A percentile compares a stretch with the other conserved stretches of the same genome.
Conservation (phyloP, 2,329 filamentous ascomycete species). For the Colletotrichum godetiae region DNA sequence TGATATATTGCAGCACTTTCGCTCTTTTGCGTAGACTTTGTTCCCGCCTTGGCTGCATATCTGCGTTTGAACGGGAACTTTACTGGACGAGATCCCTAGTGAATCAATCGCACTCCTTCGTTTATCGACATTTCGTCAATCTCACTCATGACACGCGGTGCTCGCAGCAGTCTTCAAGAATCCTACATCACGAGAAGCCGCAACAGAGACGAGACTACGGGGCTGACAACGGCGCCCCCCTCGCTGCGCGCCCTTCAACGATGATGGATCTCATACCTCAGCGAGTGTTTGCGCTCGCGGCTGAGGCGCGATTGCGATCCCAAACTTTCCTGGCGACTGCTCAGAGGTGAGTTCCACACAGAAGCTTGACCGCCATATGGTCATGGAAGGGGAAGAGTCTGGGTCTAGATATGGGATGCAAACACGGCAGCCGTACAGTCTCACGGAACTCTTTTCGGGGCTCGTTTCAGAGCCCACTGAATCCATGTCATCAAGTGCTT, state of each 20-base stretch:
- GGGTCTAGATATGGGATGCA: background rate
- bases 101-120: background rate
- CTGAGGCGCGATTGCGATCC: slow-evolving; percentile 1
- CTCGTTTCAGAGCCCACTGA: background rate
- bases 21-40: background rate
- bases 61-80: background rate
- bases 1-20: background rate
- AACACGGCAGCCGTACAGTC: background rate
- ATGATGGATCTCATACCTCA: slow-evolving; percentile 20
- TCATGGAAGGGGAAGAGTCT: background rate
- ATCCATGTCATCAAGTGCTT: background rate
- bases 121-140: background rate
- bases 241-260: background rate
- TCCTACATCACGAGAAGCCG: background rate
- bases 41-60: background rate
- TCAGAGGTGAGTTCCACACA: slow-evolving; percentile 14
- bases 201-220: background rate
- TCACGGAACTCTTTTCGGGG: background rate
- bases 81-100: background rate
- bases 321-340: slow-evolving; percentile 7
- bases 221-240: background rate
- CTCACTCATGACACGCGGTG: slow-evolving; percentile 19
- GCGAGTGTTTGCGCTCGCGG: slow-evolving; percentile 25
- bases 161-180: background rate
- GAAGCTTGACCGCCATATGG: background rate